phyloP scores from a whole-genome alignment of 257 asterid species.

The Paulownia fortunei region DNA sequence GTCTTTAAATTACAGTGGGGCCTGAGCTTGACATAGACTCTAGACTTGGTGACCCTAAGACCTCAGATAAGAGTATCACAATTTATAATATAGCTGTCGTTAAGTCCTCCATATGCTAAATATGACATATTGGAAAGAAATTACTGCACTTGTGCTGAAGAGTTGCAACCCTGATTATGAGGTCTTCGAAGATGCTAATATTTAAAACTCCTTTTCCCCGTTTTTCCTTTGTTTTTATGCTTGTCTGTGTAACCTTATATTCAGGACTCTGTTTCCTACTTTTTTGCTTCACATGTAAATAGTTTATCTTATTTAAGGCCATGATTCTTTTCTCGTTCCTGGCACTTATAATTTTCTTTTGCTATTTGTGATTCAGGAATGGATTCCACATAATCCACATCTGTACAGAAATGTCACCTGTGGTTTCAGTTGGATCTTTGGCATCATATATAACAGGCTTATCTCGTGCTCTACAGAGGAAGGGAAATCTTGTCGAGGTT shows the following conservation, averaged over 20 bases:
- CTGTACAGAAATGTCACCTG: slow-evolving; percentile 90
- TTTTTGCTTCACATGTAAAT: slow-evolving; percentile 15
- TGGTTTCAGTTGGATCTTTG: slow-evolving; percentile 75
- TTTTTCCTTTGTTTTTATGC: not conserved
- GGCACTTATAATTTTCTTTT: slow-evolving; percentile 13
- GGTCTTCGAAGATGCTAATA: slow-evolving; percentile 2
- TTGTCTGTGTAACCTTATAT: not conserved
- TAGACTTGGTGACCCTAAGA: not conserved
- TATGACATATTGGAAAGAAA: not conserved
- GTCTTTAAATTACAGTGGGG: not conserved
- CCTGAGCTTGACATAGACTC: not conserved
- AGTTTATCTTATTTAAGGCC: not conserved
- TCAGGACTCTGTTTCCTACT: slow-evolving; percentile 11
- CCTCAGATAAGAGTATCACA: not conserved
- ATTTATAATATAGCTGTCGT: not conserved
- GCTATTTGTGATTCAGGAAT: slow-evolving; percentile 50
- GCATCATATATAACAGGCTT: slow-evolving; percentile 74
- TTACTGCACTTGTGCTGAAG: not conserved
- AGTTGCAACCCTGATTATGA: not conserved
- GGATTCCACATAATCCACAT: slow-evolving; percentile 77
- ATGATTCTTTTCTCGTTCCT: slow-evolving; percentile 19
- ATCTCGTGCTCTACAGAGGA: slow-evolving; percentile 74
- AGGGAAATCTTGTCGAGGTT: slow-evolving; percentile 88
- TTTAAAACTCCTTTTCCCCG: not conserved
- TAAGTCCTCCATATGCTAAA: not conserved